These are phyloP conservation scores for Tagetes patula DNA, from an alignment of 129 eudicot genomes.

Conservation along the genomic window DNA sequence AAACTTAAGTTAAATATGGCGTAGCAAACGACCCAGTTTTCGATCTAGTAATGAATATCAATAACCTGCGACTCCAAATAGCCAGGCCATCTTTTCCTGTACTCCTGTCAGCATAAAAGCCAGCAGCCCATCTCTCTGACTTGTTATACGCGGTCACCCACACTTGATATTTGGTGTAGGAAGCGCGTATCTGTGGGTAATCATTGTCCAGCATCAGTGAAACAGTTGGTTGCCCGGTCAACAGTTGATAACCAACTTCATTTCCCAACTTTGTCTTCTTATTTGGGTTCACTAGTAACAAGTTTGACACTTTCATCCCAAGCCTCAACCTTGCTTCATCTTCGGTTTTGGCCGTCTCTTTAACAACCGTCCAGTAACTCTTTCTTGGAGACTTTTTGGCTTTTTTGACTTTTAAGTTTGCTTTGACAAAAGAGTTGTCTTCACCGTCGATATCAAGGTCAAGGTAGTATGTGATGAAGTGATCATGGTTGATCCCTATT, in stretches of 20 bases:
- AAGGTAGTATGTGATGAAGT: conserved; percentile 71
- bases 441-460: conserved; percentile 79
- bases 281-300: conserved; percentile 57
- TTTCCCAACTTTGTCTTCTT: conserved; percentile 73
- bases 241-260: conserved; percentile 56
- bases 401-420: conserved; percentile 40
- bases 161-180: conserved; percentile 76
- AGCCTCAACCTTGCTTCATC: conserved; percentile 49
- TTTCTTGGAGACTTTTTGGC: conserved; percentile 53
- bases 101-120: conserved; percentile 84
- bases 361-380: conserved; percentile 70
- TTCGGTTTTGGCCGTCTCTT: conserved; percentile 52
- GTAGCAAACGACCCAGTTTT: neutral
- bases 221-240: conserved; percentile 51
- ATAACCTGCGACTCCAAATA: conserved; percentile 64
- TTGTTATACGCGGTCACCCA: conserved; percentile 74
- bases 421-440: conserved; percentile 61
- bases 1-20: neutral
- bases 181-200: conserved; percentile 66
- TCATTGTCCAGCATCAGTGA: conserved; percentile 66
- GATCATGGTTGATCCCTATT: conserved; percentile 78
- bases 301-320: conserved; percentile 50
- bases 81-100: conserved; percentile 85
- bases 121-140: conserved; percentile 91
- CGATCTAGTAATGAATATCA: no score